phyloP scores from a whole-genome alignment of 108 stramenopile genomes.

The Cyclotella cryptica region DNA sequence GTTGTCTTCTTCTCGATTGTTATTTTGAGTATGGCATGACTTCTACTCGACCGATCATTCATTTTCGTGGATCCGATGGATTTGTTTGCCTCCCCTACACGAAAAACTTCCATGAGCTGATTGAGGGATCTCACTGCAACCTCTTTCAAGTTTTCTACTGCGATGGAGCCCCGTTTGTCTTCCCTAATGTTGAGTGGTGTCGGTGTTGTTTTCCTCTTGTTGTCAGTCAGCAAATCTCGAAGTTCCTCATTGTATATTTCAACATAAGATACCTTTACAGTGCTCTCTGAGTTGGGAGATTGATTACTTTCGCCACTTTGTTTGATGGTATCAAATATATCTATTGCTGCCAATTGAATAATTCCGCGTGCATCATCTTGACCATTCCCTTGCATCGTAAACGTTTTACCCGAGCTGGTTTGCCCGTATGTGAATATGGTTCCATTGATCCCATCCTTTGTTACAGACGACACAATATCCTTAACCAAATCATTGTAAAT shows the following conservation, averaged over 20 bases:
- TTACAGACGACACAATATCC: slow-evolving; percentile 84
- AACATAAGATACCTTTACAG: slow-evolving; percentile 72
- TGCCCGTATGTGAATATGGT: slow-evolving; percentile 96
- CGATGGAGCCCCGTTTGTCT: slow-evolving; percentile 28
- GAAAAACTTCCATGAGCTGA: slow-evolving; percentile 68
- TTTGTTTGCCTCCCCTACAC: slow-evolving; percentile 81
- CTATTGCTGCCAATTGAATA: slow-evolving; percentile 80
- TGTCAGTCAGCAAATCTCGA: slow-evolving; percentile 68
- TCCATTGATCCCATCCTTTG: slow-evolving; percentile 93
- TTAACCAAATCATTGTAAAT: slow-evolving; percentile 89
- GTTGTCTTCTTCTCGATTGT: slow-evolving; percentile 80
- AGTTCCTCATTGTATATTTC: slow-evolving; percentile 90
- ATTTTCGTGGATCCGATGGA: slow-evolving; percentile 90
- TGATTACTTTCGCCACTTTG: slow-evolving; percentile 24
- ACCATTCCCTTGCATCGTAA: slow-evolving; percentile 87
- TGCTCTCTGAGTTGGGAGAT: slow-evolving; percentile 34
- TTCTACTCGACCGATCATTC: slow-evolving; percentile 95
- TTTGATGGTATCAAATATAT: slow-evolving; percentile 75
- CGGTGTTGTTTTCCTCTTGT: slow-evolving; percentile 15
- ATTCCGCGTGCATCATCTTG: slow-evolving; percentile 55
- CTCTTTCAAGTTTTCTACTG: slow-evolving; percentile 69
- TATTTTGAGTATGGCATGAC: slow-evolving; percentile 93
- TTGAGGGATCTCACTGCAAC: slow-evolving; percentile 79
- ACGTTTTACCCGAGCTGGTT: slow-evolving; percentile 92
- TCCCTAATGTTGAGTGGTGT: slow-evolving; percentile 49